A percentile compares a stretch with the other conserved stretches of the same genome.
phyloP scores from a whole-genome alignment of 2,329 filamentous ascomycete species.

The Waltergamsia citrina region DNA sequence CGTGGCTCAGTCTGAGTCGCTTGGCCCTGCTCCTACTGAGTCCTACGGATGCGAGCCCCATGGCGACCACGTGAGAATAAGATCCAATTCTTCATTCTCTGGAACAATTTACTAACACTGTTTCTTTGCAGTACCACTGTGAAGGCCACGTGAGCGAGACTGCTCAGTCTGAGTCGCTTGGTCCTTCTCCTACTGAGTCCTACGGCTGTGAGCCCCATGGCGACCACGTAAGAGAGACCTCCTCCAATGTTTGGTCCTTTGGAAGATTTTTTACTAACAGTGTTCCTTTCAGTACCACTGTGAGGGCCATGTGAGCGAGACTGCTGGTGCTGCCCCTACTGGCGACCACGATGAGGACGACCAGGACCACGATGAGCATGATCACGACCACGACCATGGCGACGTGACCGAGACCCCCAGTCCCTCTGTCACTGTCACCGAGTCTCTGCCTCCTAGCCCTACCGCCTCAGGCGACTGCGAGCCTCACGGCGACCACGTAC shows the following conservation, averaged over 20 bases:
- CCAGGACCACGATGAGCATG: conserved; percentile 7
- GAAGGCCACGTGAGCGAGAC: conserved; percentile 5
- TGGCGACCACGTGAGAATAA: conserved; percentile 25
- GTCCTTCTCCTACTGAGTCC: conserved; percentile 17
- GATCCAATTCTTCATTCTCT: conserved; percentile 3
- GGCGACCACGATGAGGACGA: not conserved
- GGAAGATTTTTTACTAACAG: no score
- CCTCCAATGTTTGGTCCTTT: no score
- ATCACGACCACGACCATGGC: conserved; percentile 2
- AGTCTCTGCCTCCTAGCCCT: conserved; percentile 16
- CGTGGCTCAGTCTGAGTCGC: conserved; percentile 9
- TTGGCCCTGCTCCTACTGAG: conserved; percentile 15
- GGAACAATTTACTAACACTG: conserved; percentile 2
- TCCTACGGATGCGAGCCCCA: conserved; percentile 23
- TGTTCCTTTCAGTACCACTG: conserved; percentile 9
- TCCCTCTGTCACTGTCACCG: not conserved
- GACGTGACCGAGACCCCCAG: conserved; percentile 5
- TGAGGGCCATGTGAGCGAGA: conserved; percentile 6
- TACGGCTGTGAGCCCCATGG: conserved; percentile 23
- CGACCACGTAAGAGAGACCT: conserved; percentile 29
- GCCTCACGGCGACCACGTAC: conserved; percentile 25
- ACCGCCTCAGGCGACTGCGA: conserved; percentile 24
- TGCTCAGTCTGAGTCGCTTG: conserved; percentile 9
- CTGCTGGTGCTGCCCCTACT: conserved; percentile 1
- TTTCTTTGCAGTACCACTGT: conserved; percentile 9